Percentiles rank a stretch among this genome's conserved stretches.
Evolutionary conservation across 2,329 filamentous ascomycete genomes (phyloP).

Genomic region (Venturia pyrina): DNA sequence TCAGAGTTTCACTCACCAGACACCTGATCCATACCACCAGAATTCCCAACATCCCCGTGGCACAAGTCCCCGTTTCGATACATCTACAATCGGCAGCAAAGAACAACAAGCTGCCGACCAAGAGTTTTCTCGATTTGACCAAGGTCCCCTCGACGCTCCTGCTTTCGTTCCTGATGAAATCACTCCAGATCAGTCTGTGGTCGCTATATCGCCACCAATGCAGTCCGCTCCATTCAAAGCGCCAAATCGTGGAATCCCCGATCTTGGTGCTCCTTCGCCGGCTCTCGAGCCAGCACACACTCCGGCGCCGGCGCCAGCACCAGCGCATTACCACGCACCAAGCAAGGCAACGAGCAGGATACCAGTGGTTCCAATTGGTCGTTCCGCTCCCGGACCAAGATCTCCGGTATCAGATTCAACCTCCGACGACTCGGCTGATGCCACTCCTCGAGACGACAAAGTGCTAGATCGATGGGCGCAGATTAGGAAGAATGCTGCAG

Average conservation of each 20-base stretch:
- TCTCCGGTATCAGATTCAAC: conserved; percentile 22
- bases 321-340: background rate
- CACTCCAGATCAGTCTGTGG: conserved; percentile 8
- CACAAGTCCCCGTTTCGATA: conserved; percentile 23
- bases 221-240: conserved; percentile 1
- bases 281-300: background rate
- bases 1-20: conserved; percentile 4
- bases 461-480: conserved; percentile 79
- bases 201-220: background rate
- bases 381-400: background rate
- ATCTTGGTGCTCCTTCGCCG: background rate
- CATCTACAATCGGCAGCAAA: conserved; percentile 51
- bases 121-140: conserved; percentile 66
- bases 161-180: conserved; percentile 57
- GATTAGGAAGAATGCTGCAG: conserved; percentile 88
- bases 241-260: background rate
- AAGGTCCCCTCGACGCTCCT: conserved; percentile 77
- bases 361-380: background rate
- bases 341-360: background rate
- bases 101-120: conserved; percentile 50
- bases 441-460: conserved; percentile 34
- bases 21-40: conserved; percentile 18
- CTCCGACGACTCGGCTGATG: conserved; percentile 34
- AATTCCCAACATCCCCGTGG: conserved; percentile 36
- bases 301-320: background rate